Evolutionary conservation across 2,329 filamentous ascomycete genomes (phyloP), one percentile per base, ranked within the genome.

Genomic region (Aspergillus fischeri): DNA sequence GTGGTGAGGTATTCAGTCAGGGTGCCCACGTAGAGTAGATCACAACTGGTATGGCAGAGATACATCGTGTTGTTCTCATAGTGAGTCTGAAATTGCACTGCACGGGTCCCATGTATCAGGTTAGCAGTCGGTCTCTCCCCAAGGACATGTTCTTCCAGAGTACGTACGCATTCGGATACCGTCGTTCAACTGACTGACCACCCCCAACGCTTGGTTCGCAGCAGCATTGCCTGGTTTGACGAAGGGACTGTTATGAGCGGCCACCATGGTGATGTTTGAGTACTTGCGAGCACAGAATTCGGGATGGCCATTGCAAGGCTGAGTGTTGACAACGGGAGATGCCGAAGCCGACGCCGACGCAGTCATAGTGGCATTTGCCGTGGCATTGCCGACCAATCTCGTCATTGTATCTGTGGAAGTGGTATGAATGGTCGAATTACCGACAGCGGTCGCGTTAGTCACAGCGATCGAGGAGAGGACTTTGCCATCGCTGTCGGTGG

Each of bases 41-140:
- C 84, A 75, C 92, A 97, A 49, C 83, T 86, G 1, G 89, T 90
- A 73, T 97, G 92, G 74, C 92, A 97, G 66, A 94, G 91, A 73
- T 91, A 89, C 49, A 89, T 73, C 0, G 81, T 83, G 24, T 75
- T 75, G 63, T 87, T 85, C 28, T 78, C 70, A 38, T 73, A 75
- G 59, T 86, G 85, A 0, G 80, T 80, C 70, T 86, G 81, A 60
- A 85, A 85, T 74, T 86, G 82, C 32, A 87, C 81, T 84, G 59
- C 45, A 32, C 24, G n/a, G 27, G 49, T 11, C 27, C 20, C 10
- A 4, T 4, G 27, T 32, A 32, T 50, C 21, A 11, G 1, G n/a
- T 38, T 29, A 41, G 10, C 17, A 28, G 25, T n/a, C 6, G 14
- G 5, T 29, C 35, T 20, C 21, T 20, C 2, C 8, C n/a, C 9